A percentile compares a stretch with the other conserved stretches of the same genome.
Evolutionary conservation across 1,139 yeast genomes (phyloP).

Genomic region (Lodderomyces margitis): DNA sequence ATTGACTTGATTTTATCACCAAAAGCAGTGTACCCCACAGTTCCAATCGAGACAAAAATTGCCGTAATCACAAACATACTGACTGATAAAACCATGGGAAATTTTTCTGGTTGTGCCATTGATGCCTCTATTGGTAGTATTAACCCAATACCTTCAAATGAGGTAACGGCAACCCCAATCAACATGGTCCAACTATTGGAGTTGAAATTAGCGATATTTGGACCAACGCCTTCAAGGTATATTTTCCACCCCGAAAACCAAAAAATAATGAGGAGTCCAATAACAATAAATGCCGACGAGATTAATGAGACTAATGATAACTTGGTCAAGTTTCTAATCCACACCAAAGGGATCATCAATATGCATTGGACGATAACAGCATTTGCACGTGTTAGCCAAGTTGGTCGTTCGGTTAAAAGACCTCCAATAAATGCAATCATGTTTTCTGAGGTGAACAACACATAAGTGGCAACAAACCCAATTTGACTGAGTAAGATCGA

Average conservation of each 20-base stretch:
- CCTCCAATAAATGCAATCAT: conserved; percentile 45
- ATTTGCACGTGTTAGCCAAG: conserved; percentile 22
- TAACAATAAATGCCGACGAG: conserved; percentile 63
- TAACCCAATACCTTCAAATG: conserved; percentile 79
- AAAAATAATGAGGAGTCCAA: conserved; percentile 63
- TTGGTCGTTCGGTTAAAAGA: conserved; percentile 14
- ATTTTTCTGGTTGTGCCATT: conserved; percentile 70
- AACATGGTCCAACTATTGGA: conserved; percentile 67
- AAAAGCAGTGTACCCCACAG: conserved; percentile 66
- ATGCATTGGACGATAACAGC: conserved; percentile 57
- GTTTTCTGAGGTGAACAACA: conserved; percentile 71
- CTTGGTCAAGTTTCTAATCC: conserved; percentile 70
- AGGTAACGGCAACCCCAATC: conserved; percentile 78
- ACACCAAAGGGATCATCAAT: conserved; percentile 63
- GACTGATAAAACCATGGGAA: conserved; percentile 59
- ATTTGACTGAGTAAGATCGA: conserved; percentile 68
- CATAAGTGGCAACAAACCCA: conserved; percentile 77
- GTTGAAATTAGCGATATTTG: conserved; percentile 51
- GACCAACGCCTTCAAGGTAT: conserved; percentile 46
- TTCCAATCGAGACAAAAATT: conserved; percentile 60
- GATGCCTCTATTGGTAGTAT: conserved; percentile 76
- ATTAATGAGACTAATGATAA: conserved; percentile 64
- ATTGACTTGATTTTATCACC: conserved; percentile 69
- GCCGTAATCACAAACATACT: conserved; percentile 61
- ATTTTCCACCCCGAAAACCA: conserved; percentile 53